Evolutionary conservation across 257 asterid genomes (phyloP).

Genomic region (Fraxinus quadrangulata): DNA sequence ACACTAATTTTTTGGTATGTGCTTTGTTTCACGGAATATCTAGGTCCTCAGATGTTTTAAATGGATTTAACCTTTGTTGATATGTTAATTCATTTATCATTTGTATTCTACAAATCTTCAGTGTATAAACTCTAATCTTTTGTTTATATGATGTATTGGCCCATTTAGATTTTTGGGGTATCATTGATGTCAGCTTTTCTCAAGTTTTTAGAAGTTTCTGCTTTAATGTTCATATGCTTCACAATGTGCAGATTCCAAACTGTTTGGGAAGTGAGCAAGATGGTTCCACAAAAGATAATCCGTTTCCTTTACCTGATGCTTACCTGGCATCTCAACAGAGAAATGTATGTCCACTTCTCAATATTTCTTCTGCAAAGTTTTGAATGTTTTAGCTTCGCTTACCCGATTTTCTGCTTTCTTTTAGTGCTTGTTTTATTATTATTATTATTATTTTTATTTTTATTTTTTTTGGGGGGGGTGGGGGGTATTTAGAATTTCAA

Average conservation of each 20-base stretch:
- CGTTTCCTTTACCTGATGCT: slow-evolving; percentile 82
- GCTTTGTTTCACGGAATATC: slow-evolving; percentile 23
- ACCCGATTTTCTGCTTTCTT: background rate
- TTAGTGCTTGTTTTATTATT: background rate
- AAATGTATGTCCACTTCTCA: slow-evolving; percentile 50
- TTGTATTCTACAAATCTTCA: slow-evolving; percentile 1
- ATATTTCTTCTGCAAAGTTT: background rate
- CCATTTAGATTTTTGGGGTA: background rate
- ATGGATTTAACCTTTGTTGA: slow-evolving; percentile 2
- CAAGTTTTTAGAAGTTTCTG: slow-evolving; percentile 17
- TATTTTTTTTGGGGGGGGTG: background rate
- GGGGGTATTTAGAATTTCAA: background rate
- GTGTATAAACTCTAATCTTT: slow-evolving; percentile 2
- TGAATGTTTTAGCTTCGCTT: background rate
- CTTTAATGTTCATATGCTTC: slow-evolving; percentile 16
- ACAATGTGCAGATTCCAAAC: slow-evolving; percentile 66
- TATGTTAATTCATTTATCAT: slow-evolving; percentile 2
- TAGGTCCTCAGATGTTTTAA: slow-evolving; percentile 2
- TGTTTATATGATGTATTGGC: background rate
- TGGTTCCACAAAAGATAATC: slow-evolving; percentile 75
- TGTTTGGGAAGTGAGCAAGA: slow-evolving; percentile 70
- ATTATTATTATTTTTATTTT: too few relatives aligned
- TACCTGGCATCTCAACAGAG: slow-evolving; percentile 80
- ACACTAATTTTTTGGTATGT: slow-evolving; percentile 70
- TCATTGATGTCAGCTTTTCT: slow-evolving; percentile 12